phyloP scores from a whole-genome alignment of 768 basidiomycete species.

The Boletellus ananas region DNA sequence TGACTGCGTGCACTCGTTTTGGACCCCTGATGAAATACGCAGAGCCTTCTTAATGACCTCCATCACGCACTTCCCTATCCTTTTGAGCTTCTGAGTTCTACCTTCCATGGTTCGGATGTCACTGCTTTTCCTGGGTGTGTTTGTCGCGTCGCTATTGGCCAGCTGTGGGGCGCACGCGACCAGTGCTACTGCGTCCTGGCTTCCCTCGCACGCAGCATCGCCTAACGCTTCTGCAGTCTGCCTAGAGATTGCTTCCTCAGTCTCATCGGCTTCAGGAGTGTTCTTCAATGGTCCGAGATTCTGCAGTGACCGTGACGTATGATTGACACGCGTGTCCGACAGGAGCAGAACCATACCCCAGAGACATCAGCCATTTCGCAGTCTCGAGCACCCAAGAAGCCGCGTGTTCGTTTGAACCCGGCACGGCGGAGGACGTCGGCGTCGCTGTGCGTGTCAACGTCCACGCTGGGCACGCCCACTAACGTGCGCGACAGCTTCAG shows the following conservation, averaged over 20 bases:
- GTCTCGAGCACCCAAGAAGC: conserved; percentile 43
- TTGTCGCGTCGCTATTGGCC: conserved; percentile 9
- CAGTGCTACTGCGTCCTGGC: background rate
- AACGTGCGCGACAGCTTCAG: conserved; percentile 36
- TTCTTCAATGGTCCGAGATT: conserved; percentile 19
- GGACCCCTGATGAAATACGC: conserved; percentile 8
- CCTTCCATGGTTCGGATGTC: conserved; percentile 4
- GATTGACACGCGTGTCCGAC: conserved; percentile 8
- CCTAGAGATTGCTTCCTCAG: conserved; percentile 18
- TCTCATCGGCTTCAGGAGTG: conserved; percentile 20
- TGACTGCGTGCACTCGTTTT: background rate
- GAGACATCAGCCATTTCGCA: conserved; percentile 48
- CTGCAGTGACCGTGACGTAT: background rate
- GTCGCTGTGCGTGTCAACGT: conserved; percentile 37
- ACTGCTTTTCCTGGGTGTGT: conserved; percentile 5
- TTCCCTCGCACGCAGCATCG: background rate
- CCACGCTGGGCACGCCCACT: background rate
- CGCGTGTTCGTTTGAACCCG: conserved; percentile 56
- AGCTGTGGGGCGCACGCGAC: background rate
- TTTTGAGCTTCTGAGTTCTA: conserved; percentile 3
- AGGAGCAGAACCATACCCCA: conserved; percentile 31
- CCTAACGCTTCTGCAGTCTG: conserved; percentile 12
- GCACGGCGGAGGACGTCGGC: conserved; percentile 50
- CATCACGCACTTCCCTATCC: conserved; percentile 3
- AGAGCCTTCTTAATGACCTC: conserved; percentile 2